Evolutionary conservation across 305 asterid species (phyloP).

Genomic region (Nicotiana rustica): DNA sequence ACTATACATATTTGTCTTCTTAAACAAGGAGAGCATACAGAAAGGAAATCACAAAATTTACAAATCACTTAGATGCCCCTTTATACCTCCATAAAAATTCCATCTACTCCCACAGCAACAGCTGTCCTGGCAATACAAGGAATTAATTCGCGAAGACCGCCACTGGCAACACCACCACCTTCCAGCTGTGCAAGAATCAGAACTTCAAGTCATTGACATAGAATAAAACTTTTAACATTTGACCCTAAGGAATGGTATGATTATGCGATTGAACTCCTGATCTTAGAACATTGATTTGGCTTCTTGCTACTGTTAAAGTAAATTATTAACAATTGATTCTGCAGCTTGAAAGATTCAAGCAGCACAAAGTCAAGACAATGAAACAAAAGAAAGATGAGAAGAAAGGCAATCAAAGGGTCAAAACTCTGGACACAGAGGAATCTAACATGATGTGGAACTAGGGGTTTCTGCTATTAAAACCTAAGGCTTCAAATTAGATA

Average conservation of each 20-base stretch:
- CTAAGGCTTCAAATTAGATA: constrained; percentile 7
- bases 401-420: neutral
- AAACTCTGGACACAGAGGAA: neutral
- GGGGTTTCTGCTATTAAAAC: neutral
- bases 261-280: neutral
- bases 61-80: constrained; percentile 9
- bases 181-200: constrained; percentile 65
- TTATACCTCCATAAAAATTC: constrained; percentile 85
- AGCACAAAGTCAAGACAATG: constrained; percentile 1
- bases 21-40: constrained; percentile 12
- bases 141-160: constrained; percentile 95
- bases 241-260: neutral
- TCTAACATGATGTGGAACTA: constrained; percentile 12
- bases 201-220: constrained; percentile 16
- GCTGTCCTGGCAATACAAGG: constrained; percentile 99
- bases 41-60: neutral
- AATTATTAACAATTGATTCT: neutral
- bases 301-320: neutral
- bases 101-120: constrained; percentile 96
- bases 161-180: constrained; percentile 99
- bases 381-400: neutral
- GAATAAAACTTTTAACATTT: neutral
- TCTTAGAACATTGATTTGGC: neutral
- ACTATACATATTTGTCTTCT: neutral
- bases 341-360: constrained; percentile 16